These are phyloP conservation scores for Torulaspora indica DNA, from an alignment of 805 yeast genomes.

Conservation along the genomic window DNA sequence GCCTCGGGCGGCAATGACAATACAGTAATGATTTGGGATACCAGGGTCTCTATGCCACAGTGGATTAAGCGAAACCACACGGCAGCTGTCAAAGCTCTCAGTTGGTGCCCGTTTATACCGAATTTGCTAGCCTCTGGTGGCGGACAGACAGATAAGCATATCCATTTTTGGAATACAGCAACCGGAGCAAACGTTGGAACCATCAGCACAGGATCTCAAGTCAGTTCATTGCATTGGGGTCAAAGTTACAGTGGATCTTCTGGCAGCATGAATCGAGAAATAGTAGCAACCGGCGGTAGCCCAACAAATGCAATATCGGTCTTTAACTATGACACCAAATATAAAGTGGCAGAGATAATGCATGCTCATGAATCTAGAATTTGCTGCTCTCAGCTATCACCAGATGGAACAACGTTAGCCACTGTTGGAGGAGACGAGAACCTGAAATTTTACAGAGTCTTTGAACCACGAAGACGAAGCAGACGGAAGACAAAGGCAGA, in stretches of 20 bases:
- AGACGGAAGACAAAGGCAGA: slow-evolving; percentile 35
- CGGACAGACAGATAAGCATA: slow-evolving; percentile 82
- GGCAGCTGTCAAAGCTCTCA: slow-evolving; percentile 92
- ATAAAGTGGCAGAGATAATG: slow-evolving; percentile 79
- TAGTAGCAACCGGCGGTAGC: slow-evolving; percentile 90
- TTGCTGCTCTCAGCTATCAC: slow-evolving; percentile 75
- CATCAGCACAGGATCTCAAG: slow-evolving; percentile 89
- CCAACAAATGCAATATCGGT: slow-evolving; percentile 81
- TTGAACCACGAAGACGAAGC: slow-evolving; percentile 50
- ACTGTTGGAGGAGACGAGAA: slow-evolving; percentile 97
- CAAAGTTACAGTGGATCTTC: slow-evolving; percentile 35
- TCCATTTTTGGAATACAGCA: slow-evolving; percentile 92
- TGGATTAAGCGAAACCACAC: slow-evolving; percentile 74
- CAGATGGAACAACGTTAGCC: slow-evolving; percentile 85
- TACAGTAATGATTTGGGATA: slow-evolving; percentile 89
- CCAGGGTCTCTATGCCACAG: slow-evolving; percentile 61
- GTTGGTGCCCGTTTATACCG: slow-evolving; percentile 88
- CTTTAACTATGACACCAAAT: slow-evolving; percentile 80
- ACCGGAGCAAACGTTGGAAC: slow-evolving; percentile 84
- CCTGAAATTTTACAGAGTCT: slow-evolving; percentile 88
- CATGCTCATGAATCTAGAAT: slow-evolving; percentile 90
- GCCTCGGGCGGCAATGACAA: slow-evolving; percentile 96
- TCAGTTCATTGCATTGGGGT: slow-evolving; percentile 92
- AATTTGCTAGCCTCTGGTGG: slow-evolving; percentile 94
- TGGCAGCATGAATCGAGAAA: slow-evolving; percentile 45